Evolutionary conservation across 1,284 basidiomycete genomes (phyloP), one percentile per base, ranked within the genome.

Genomic region (Ganoderma leucocontextum): DNA sequence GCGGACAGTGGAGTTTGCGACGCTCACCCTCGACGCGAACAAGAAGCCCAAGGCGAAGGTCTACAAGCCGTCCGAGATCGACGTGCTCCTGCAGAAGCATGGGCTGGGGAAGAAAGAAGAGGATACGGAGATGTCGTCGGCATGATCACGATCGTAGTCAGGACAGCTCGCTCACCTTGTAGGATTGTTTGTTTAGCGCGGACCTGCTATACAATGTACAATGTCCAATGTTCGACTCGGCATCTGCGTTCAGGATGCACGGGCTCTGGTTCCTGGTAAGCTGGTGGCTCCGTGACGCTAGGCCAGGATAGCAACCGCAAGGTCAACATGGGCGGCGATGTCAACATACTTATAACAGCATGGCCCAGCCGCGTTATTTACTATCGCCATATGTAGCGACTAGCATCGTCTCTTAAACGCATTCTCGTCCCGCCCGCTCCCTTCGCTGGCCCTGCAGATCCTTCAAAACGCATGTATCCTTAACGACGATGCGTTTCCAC

Each of bases 11-110:
- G 98, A 99, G 81, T 97, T 99, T 77, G 95, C 97, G 10, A 96
- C 96, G 2, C 84, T 99, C 78, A 96, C 94, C 2, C 85, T 98
- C 15, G 94, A 97, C 78, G 85, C 91, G 8, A 91, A 91, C 60
- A 92, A 95, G 77, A 83, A 91, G 78, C 96, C 96, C 1, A 90
- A 91, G 77, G 95, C 95, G 53, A 97, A 96, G 86, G 97, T 99
- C 77, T 98, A 95, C 84, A 89, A 88, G 72, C 95, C 97, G 35
- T 82, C 89, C 38, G 97, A 99, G 83, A 95, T 99, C 67, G 96
- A 98, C 78, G 91, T 88, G 42, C 80, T 99, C 69, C 85, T 99
- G 71, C 83, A 90, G 77, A 87, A 91, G 75, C 92, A 98, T 75
- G 95, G 94, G 25, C 83, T 99, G 55, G 94, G 90, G 70, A 96